These are phyloP conservation scores for Jimgerdemannia lactiflua DNA, from an alignment of 192 early-diverging fungal genomes.

Conservation along the genomic window DNA sequence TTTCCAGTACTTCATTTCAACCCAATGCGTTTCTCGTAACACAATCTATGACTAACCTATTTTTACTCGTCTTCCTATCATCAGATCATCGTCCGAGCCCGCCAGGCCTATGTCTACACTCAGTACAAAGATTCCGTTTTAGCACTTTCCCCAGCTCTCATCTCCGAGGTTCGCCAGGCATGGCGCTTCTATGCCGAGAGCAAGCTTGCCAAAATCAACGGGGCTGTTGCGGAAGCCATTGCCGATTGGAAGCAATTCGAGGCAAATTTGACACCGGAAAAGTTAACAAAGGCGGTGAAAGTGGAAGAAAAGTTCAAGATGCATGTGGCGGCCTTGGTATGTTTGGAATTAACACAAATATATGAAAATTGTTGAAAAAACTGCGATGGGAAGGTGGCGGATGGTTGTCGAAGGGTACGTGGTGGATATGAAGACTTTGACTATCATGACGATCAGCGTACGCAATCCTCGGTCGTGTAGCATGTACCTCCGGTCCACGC, in stretches of 20 bases:
- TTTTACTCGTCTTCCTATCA: not conserved
- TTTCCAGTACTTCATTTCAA: not conserved
- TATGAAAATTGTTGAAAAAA: not conserved
- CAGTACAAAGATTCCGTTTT: conserved; percentile 41
- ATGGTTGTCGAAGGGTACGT: no score
- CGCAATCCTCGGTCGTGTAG: no score
- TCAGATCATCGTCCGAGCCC: conserved; percentile 84
- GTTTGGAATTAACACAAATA: conserved; percentile 7
- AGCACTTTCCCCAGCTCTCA: conserved; percentile 44
- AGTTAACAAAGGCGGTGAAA: conserved; percentile 30
- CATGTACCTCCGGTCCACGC: no score
- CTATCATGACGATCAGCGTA: no score
- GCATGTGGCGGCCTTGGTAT: conserved; percentile 67
- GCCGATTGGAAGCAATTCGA: conserved; percentile 59
- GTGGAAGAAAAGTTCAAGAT: conserved; percentile 69
- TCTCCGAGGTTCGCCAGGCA: conserved; percentile 57
- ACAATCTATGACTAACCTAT: not conserved
- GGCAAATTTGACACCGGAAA: conserved; percentile 44
- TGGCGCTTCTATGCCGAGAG: conserved; percentile 60
- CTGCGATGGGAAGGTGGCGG: no score
- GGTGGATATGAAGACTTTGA: no score
- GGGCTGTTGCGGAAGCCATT: conserved; percentile 35
- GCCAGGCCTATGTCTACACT: conserved; percentile 78
- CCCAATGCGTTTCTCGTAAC: not conserved
- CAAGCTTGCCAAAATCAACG: conserved; percentile 55